These are phyloP conservation scores for Catenaria anguillulae DNA, from an alignment of 371 early-diverging fungal species.

Conservation along the genomic window DNA sequence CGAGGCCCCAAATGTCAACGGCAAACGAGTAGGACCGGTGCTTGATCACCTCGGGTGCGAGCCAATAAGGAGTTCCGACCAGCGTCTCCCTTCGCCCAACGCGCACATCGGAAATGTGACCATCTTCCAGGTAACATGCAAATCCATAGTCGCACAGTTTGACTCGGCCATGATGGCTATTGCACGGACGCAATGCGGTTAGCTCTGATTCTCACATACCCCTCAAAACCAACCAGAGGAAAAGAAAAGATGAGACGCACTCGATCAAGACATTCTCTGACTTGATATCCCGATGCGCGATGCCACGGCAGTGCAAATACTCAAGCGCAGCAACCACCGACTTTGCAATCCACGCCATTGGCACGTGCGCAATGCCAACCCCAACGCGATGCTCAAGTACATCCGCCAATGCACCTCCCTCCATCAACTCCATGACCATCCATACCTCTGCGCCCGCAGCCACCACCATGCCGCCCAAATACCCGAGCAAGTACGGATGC, in stretches of 20 bases:
- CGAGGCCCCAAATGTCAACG: conserved; percentile 93
- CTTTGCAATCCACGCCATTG: conserved; percentile 78
- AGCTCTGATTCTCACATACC: too few species aligned
- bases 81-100: conserved; percentile 70
- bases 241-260: too few species aligned
- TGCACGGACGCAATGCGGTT: too few species aligned
- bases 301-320: conserved; percentile 82
- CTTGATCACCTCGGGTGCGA: conserved; percentile 92
- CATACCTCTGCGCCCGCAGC: conserved; percentile 65
- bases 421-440: conserved; percentile 96
- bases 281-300: conserved; percentile 96
- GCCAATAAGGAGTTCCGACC: conserved; percentile 68
- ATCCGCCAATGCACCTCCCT: conserved; percentile 81
- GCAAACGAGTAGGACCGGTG: conserved; percentile 81
- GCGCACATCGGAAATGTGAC: conserved; percentile 56
- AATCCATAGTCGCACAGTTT: conserved; percentile 86
- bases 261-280: conserved; percentile 86
- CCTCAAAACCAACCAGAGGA: too few species aligned
- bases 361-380: conserved; percentile 83
- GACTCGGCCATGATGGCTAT: conserved; percentile 69
- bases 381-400: conserved; percentile 43
- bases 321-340: conserved; percentile 62
- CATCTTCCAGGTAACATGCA: too few species aligned
- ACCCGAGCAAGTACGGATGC: conserved; percentile 87
- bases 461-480: conserved; percentile 75